Conservation (phyloP, 352 stramenopile genomes). For the Globisporangium spiculum region DNA sequence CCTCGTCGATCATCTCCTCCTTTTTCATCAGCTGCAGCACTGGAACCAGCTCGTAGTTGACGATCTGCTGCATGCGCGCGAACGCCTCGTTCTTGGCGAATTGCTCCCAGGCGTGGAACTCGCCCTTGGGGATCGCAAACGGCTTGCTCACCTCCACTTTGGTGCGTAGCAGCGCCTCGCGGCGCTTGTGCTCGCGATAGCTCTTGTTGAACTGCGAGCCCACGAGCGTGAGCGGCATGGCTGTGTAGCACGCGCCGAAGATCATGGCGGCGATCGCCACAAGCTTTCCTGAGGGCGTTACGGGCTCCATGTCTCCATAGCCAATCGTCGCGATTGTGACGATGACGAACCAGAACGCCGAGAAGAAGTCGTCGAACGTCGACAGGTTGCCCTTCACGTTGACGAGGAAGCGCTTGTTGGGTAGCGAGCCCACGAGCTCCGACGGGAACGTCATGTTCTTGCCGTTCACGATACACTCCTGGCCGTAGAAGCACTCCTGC, state of each 20-base stretch:
- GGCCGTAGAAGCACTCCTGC: slow-evolving; percentile 72
- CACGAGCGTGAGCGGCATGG: slow-evolving; percentile 77
- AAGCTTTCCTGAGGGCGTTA: slow-evolving; percentile 62
- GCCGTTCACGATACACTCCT: slow-evolving; percentile 52
- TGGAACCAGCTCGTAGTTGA: slow-evolving; percentile 36
- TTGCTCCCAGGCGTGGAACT: slow-evolving; percentile 48
- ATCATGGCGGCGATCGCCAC: slow-evolving; percentile 78
- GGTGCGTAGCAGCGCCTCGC: slow-evolving; percentile 62
- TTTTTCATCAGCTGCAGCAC: slow-evolving; percentile 47
- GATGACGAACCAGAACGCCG: slow-evolving; percentile 84
- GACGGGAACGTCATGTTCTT: slow-evolving; percentile 58
- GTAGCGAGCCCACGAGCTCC: slow-evolving; percentile 44
- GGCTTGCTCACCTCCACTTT: slow-evolving; percentile 74
- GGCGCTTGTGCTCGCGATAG: slow-evolving; percentile 75
- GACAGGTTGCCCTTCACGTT: slow-evolving; percentile 67
- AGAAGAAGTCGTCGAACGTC: slow-evolving; percentile 80
- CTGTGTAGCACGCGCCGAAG: slow-evolving; percentile 78
- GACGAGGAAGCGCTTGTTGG: slow-evolving; percentile 70
- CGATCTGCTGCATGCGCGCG: slow-evolving; percentile 30
- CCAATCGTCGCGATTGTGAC: slow-evolving; percentile 71
- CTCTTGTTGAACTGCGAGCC: slow-evolving; percentile 82
- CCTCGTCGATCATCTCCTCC: slow-evolving; percentile 45
- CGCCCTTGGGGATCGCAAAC: slow-evolving; percentile 35
- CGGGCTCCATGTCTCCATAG: slow-evolving; percentile 77
- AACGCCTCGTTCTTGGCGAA: slow-evolving; percentile 58